A percentile compares a stretch with the other conserved stretches of the same genome.
phyloP scores from a whole-genome alignment of 768 basidiomycete genomes.

The Tulasnella sp. region DNA sequence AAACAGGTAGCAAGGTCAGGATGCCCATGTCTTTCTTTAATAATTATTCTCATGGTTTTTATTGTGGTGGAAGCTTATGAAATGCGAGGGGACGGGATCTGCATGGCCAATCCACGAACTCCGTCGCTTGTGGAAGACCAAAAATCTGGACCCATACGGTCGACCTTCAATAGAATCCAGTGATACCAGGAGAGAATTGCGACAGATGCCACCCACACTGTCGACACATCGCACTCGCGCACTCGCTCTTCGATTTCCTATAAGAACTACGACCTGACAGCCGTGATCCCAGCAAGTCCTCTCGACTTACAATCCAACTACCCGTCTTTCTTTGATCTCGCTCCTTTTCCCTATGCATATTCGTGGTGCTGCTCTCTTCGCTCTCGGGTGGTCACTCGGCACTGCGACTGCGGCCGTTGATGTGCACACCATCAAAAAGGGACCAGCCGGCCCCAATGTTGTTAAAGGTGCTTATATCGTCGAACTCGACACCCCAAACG shows the following conservation, averaged over 20 bases:
- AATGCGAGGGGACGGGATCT: background rate
- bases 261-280: background rate
- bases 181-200: background rate
- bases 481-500: slow-evolving; percentile 40
- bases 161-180: background rate
- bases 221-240: background rate
- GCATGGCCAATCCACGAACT: too few species aligned
- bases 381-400: background rate
- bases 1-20: background rate
- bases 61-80: background rate
- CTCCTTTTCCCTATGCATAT: background rate
- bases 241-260: background rate
- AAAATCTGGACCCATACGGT: background rate
- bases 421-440: background rate
- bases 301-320: background rate
- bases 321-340: background rate
- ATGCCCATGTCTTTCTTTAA: background rate
- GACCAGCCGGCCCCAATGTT: slow-evolving; percentile 24
- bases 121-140: background rate
- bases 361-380: background rate
- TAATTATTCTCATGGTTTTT: background rate
- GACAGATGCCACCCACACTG: background rate
- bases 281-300: background rate
- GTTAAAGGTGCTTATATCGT: slow-evolving; percentile 51
- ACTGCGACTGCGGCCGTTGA: background rate